Evolutionary conservation across 768 basidiomycete genomes (phyloP).

Genomic region (Favolaschia claudopus): DNA sequence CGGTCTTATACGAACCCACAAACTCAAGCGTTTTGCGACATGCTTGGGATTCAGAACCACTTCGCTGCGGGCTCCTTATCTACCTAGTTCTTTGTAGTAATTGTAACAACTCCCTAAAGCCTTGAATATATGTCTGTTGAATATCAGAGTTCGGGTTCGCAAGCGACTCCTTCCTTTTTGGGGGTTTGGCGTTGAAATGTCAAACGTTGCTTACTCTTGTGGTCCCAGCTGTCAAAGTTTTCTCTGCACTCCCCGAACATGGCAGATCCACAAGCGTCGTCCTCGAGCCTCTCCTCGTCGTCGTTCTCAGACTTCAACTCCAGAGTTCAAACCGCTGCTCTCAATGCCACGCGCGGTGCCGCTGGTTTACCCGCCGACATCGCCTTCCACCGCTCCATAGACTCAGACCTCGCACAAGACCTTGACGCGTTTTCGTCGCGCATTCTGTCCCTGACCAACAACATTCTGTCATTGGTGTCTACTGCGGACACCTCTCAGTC

Average conservation of each 20-base stretch:
- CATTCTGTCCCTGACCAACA: conserved; percentile 72
- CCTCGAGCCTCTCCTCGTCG: conserved; percentile 10
- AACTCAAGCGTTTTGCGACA: conserved; percentile 82
- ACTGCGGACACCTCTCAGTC: conserved; percentile 45
- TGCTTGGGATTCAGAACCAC: conserved; percentile 85
- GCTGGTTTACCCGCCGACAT: conserved; percentile 76
- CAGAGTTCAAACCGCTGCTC: conserved; percentile 64
- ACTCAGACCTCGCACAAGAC: conserved; percentile 69
- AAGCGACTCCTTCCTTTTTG: too few species aligned
- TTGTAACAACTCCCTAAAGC: too few species aligned
- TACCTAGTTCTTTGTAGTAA: too few species aligned
- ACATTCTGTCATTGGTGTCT: conserved; percentile 61
- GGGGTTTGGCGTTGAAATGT: too few species aligned
- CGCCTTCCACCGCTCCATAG: conserved; percentile 89
- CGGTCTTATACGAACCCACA: conserved; percentile 88
- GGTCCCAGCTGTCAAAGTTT: neutral
- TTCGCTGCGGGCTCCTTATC: too few species aligned
- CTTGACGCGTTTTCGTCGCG: conserved; percentile 74
- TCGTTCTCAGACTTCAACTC: conserved; percentile 63
- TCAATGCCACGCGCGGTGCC: conserved; percentile 69
- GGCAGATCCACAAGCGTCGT: conserved; percentile 3
- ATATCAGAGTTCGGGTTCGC: too few species aligned
- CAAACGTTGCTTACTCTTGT: too few species aligned
- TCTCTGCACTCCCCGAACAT: neutral
- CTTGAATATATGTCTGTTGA: too few species aligned